Conservation (phyloP, 1,139 yeast genomes). For the Zhuliangozyma parablackwelliae region DNA sequence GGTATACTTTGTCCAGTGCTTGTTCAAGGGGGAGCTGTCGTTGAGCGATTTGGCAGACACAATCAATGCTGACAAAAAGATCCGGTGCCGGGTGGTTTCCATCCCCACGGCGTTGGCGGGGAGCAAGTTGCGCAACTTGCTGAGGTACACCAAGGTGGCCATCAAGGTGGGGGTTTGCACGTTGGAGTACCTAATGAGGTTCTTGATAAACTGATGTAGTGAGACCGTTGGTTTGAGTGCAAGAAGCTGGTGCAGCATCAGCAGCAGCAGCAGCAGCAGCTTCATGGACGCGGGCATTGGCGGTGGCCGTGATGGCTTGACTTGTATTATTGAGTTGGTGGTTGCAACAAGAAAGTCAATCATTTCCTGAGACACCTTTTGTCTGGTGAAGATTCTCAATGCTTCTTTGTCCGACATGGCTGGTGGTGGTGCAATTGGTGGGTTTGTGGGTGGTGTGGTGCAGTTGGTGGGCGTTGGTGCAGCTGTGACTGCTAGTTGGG, state of each 20-base stretch:
- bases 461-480: background rate
- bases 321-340: constrained; percentile 72
- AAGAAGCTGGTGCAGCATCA: constrained; percentile 4
- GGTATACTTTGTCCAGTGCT: constrained; percentile 93
- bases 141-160: constrained; percentile 82
- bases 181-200: constrained; percentile 71
- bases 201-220: constrained; percentile 62
- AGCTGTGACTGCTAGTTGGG: background rate
- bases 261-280: background rate
- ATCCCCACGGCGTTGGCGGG: constrained; percentile 91
- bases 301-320: constrained; percentile 24
- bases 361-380: constrained; percentile 78
- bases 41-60: constrained; percentile 87
- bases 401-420: constrained; percentile 54
- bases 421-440: background rate
- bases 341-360: constrained; percentile 74
- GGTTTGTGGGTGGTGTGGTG: too few species aligned
- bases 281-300: background rate
- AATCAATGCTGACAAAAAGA: constrained; percentile 82
- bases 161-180: constrained; percentile 94
- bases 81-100: constrained; percentile 90
- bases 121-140: constrained; percentile 67
- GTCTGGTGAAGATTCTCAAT: constrained; percentile 66
- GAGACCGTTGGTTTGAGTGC: constrained; percentile 17
- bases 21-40: constrained; percentile 91